phyloP scores from a whole-genome alignment of 176 grass and related monocot species.

The Lolium multiflorum region DNA sequence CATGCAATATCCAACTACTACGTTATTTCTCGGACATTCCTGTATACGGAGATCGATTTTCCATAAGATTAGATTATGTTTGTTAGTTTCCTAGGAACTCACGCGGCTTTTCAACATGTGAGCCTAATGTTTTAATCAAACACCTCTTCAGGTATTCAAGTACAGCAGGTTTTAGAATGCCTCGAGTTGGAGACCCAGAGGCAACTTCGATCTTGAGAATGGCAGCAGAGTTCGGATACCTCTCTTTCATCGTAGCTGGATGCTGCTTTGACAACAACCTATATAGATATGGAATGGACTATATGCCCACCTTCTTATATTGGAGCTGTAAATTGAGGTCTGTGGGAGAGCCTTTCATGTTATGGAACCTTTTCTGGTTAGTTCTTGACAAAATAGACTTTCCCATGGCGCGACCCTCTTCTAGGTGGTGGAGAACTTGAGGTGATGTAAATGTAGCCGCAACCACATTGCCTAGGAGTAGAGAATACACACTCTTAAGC shows the following conservation, averaged over 20 bases:
- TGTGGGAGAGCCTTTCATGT: background rate
- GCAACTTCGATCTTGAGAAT: no score
- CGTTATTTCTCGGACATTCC: background rate
- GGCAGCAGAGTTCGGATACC: no score
- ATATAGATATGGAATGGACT: background rate
- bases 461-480: background rate
- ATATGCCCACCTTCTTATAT: slow-evolving; percentile 10
- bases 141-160: no score
- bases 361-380: background rate
- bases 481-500: background rate
- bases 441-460: background rate
- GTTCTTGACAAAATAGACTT: slow-evolving; percentile 3
- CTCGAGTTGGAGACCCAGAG: no score
- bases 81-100: background rate
- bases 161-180: no score
- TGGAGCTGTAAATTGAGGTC: background rate
- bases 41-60: background rate
- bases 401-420: background rate
- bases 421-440: background rate
- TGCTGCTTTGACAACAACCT: background rate
- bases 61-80: background rate
- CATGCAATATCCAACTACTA: background rate
- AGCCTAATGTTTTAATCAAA: background rate
- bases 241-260: no score
- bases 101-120: background rate